These are phyloP conservation scores for Plectosphaerella cucumerina DNA, from an alignment of 2,329 filamentous ascomycete species.

Conservation along the genomic window DNA sequence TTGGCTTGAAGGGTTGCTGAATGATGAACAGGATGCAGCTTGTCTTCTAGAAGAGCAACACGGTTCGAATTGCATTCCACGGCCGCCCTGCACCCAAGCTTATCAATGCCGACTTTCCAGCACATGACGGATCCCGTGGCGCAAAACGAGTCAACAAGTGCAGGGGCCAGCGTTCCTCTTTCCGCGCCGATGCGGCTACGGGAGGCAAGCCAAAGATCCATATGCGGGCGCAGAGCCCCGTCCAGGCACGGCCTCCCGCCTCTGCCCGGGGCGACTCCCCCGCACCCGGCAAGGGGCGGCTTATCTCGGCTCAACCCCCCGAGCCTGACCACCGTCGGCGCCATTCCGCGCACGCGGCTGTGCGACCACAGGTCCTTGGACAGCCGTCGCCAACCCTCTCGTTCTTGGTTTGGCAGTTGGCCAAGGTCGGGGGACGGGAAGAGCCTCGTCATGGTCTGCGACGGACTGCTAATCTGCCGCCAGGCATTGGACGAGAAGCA, in stretches of 20 bases:
- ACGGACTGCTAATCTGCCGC: not conserved
- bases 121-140: no score
- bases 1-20: not conserved
- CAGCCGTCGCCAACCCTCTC: conserved; percentile 12
- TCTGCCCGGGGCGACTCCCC: conserved; percentile 1
- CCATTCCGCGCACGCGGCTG: conserved; percentile 14
- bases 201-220: conserved; percentile 8
- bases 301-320: conserved; percentile 29
- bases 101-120: no score
- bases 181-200: conserved; percentile 11
- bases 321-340: conserved; percentile 10
- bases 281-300: conserved; percentile 32
- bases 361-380: conserved; percentile 5
- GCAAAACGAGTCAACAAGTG: no score
- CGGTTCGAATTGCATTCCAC: no score
- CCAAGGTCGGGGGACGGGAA: conserved; percentile 3
- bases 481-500: conserved; percentile 3
- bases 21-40: no score
- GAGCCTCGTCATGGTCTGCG: not conserved
- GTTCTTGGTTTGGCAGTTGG: conserved; percentile 9
- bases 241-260: not conserved
- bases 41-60: not conserved
- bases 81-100: no score
- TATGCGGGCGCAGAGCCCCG: no score
- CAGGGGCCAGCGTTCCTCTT: conserved; percentile 1